These are phyloP conservation scores for Solanum chmielewskii DNA, from an alignment of 257 asterid genomes.

Conservation along the genomic window DNA sequence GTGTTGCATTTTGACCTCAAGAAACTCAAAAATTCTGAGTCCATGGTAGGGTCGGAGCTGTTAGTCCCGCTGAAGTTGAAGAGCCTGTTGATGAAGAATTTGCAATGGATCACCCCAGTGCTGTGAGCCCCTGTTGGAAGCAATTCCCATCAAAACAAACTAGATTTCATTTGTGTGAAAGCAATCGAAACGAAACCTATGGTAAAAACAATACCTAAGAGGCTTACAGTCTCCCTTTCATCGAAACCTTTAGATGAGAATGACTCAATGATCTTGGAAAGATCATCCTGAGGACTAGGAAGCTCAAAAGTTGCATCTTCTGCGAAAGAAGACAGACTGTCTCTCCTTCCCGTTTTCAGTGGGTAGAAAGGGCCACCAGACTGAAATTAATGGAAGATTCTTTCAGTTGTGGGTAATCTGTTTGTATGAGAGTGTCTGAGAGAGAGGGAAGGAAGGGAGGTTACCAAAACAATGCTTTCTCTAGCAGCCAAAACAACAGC, in stretches of 20 bases:
- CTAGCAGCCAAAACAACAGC: constrained; percentile 68
- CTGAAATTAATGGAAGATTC: constrained; percentile 27
- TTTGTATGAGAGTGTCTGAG: neutral
- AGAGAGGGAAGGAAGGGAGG: neutral
- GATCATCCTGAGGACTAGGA: constrained; percentile 49
- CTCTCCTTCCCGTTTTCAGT: constrained; percentile 56
- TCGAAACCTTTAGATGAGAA: constrained; percentile 61
- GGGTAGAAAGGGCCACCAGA: constrained; percentile 86
- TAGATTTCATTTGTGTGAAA: neutral
- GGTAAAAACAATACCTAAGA: constrained; percentile 38
- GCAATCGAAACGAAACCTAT: neutral
- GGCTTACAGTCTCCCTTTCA: constrained; percentile 44
- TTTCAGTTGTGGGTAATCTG: neutral
- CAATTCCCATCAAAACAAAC: neutral
- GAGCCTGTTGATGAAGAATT: constrained; percentile 41
- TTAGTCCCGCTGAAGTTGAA: constrained; percentile 28
- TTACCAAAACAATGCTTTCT: constrained; percentile 60
- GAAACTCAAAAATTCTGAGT: constrained; percentile 36
- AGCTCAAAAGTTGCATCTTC: constrained; percentile 30
- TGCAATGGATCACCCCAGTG: constrained; percentile 66
- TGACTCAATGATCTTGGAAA: constrained; percentile 5
- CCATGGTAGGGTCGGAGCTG: constrained; percentile 51
- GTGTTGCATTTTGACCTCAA: constrained; percentile 41
- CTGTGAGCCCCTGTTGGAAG: constrained; percentile 60
- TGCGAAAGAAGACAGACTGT: constrained; percentile 27